Evolutionary conservation across 2,329 filamentous ascomycete genomes (phyloP).

Genomic region (Hypoxylon rubiginosum): DNA sequence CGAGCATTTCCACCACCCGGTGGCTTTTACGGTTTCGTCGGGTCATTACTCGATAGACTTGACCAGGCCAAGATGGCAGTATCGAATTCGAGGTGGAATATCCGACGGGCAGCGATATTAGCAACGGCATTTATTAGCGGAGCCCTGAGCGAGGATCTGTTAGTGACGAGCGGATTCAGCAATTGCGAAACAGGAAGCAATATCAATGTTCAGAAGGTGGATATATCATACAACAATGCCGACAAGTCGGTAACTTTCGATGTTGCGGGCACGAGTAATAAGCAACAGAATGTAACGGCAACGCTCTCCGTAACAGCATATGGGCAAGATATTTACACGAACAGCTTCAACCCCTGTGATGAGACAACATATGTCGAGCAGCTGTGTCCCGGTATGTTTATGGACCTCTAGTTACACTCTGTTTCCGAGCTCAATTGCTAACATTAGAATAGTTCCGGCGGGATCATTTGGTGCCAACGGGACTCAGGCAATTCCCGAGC

Average conservation of each 20-base stretch:
- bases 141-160: conserved; percentile 76
- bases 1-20: conserved; percentile 24
- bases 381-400: conserved; percentile 81
- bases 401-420: background rate
- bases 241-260: conserved; percentile 83
- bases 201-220: conserved; percentile 79
- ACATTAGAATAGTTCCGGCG: conserved; percentile 71
- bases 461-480: conserved; percentile 82
- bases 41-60: conserved; percentile 22
- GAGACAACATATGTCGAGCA: conserved; percentile 73
- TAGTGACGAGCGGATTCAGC: conserved; percentile 85
- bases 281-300: conserved; percentile 84
- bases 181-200: conserved; percentile 73
- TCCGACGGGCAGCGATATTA: conserved; percentile 51
- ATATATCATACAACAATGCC: conserved; percentile 83
- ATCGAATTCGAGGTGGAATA: conserved; percentile 48
- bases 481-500: conserved; percentile 75
- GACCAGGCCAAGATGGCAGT: conserved; percentile 46
- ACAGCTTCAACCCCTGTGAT: conserved; percentile 87
- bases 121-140: conserved; percentile 57
- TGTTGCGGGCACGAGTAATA: conserved; percentile 80
- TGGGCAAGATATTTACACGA: conserved; percentile 82
- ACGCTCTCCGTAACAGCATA: conserved; percentile 84
- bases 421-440: conserved; percentile 24
- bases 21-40: conserved; percentile 39